A percentile compares a stretch with the other conserved stretches of the same genome.
Conservation (phyloP, 73 alveolate genomes). For the Breviolum minutum region DNA sequence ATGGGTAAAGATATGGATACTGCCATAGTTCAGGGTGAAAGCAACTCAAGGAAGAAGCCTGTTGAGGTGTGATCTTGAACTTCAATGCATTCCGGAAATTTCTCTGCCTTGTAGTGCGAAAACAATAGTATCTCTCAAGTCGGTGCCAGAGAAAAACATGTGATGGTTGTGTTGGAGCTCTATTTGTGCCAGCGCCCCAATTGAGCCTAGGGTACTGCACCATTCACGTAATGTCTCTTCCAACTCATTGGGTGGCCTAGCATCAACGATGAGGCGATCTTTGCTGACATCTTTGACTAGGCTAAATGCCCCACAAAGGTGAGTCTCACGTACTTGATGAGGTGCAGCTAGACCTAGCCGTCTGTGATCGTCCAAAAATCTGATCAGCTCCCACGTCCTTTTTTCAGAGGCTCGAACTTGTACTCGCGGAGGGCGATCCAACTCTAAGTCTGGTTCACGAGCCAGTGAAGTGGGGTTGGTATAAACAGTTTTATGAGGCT, state of each 20-base stretch:
- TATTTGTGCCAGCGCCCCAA: neutral
- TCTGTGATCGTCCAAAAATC: neutral
- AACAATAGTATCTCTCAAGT: neutral
- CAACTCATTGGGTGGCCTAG: neutral
- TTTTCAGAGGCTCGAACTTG: too few relatives aligned
- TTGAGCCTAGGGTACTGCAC: neutral
- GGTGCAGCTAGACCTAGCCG: neutral
- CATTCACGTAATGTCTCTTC: neutral
- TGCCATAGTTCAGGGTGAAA: neutral
- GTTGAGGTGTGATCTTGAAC: neutral
- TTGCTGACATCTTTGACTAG: neutral
- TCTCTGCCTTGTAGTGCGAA: neutral
- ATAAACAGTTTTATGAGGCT: neutral
- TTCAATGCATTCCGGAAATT: neutral
- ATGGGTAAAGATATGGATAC: neutral
- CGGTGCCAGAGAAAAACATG: neutral
- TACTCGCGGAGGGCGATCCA: neutral
- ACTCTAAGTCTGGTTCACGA: constrained; percentile 1
- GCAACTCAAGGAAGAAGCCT: neutral
- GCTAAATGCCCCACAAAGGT: constrained; percentile 1
- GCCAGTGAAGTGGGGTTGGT: neutral
- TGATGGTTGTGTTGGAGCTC: neutral
- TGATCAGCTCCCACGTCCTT: too few relatives aligned
- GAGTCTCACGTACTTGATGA: neutral
- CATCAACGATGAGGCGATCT: neutral